These are phyloP conservation scores for Porodaedalea pini DNA, from an alignment of 1,284 basidiomycete genomes.

Conservation along the genomic window DNA sequence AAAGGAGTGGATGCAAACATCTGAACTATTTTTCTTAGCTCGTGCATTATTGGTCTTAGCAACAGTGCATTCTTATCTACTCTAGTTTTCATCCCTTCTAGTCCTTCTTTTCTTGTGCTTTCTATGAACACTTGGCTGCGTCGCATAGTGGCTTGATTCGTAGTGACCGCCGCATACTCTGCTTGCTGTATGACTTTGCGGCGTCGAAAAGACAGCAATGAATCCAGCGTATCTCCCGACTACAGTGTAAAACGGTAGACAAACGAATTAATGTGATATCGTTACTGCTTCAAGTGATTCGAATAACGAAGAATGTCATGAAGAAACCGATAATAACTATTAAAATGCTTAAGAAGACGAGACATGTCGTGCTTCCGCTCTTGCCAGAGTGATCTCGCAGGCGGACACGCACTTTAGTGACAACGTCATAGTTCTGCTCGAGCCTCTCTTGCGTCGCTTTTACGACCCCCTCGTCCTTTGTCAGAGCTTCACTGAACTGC, in stretches of 20 bases:
- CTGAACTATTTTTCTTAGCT: background rate
- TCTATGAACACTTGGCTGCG: background rate
- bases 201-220: background rate
- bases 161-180: background rate
- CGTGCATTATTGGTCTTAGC: background rate
- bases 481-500: slow-evolving; percentile 64
- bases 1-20: background rate
- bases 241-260: background rate
- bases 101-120: background rate
- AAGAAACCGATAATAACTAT: slow-evolving; percentile 62
- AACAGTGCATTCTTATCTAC: slow-evolving; percentile 12
- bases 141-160: background rate
- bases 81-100: slow-evolving; percentile 3
- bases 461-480: slow-evolving; percentile 61
- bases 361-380: slow-evolving; percentile 69
- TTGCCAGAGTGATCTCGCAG: slow-evolving; percentile 62
- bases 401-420: slow-evolving; percentile 62
- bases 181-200: background rate
- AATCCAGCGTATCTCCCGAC: background rate
- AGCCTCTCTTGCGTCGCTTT: slow-evolving; percentile 61
- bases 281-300: slow-evolving; percentile 42
- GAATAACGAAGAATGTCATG: slow-evolving; percentile 69
- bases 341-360: slow-evolving; percentile 58
- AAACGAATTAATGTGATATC: too few relatives aligned
- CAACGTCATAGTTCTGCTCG: slow-evolving; percentile 64